These are phyloP conservation scores for Quercus gilva DNA, from an alignment of 306 rosid species.

Conservation along the genomic window DNA sequence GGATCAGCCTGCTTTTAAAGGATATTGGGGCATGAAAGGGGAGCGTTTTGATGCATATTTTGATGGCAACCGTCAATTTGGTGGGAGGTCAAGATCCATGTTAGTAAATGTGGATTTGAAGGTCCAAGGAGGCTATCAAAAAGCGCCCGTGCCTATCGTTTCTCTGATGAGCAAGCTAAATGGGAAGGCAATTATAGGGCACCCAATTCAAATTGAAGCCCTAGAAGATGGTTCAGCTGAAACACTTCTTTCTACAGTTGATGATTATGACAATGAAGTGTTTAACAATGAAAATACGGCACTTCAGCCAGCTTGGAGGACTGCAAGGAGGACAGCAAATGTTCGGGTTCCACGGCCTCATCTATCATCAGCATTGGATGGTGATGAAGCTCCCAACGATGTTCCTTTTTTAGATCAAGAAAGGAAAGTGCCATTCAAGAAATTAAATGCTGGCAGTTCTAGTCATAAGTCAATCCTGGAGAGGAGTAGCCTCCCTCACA, in stretches of 20 bases:
- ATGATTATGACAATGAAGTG: slow-evolving; percentile 52
- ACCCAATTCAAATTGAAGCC: slow-evolving; percentile 78
- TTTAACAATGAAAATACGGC: slow-evolving; percentile 53
- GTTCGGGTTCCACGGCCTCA: slow-evolving; percentile 85
- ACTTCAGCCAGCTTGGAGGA: slow-evolving; percentile 94
- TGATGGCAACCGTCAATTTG: slow-evolving; percentile 40
- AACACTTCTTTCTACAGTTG: slow-evolving; percentile 51
- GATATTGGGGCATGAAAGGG: slow-evolving; percentile 62
- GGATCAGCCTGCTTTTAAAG: slow-evolving; percentile 55
- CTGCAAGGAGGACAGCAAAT: slow-evolving; percentile 96
- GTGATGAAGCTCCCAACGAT: slow-evolving; percentile 50
- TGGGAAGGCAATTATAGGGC: slow-evolving; percentile 89
- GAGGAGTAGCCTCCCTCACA: slow-evolving; percentile 39
- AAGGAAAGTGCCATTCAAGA: slow-evolving; percentile 46
- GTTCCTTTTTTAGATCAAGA: slow-evolving; percentile 54
- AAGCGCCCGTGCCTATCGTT: slow-evolving; percentile 85
- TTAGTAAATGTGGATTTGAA: slow-evolving; percentile 79
- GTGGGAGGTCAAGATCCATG: slow-evolving; percentile 56
- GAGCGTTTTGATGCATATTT: slow-evolving; percentile 37
- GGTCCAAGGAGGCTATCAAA: slow-evolving; percentile 84
- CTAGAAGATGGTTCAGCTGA: slow-evolving; percentile 78
- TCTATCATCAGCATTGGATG: slow-evolving; percentile 44
- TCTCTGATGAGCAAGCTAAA: slow-evolving; percentile 86
- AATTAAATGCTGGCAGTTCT: slow-evolving; percentile 48
- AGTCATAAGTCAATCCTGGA: slow-evolving; percentile 48